Evolutionary conservation across 768 basidiomycete species (phyloP), one percentile per base, ranked within the genome.

Genomic region (Psilocybe tampanensis): DNA sequence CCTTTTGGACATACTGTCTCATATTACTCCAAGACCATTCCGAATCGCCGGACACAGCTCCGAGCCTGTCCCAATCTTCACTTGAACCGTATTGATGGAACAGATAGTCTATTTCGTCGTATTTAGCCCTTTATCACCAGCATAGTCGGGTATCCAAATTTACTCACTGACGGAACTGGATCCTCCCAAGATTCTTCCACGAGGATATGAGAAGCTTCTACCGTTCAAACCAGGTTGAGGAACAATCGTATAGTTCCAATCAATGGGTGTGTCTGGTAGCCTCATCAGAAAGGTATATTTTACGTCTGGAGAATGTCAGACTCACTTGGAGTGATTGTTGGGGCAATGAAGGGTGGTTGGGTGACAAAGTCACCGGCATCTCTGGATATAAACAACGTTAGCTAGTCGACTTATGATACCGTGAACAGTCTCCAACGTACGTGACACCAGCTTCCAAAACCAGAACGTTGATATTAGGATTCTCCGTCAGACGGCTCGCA

Each of bases 381-480:
- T 52, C 67, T 68, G 23, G 19, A 18, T 24, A 6, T 17, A n/a
- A 21, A 3, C 19, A 42, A 12, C 19, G 26, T 22, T 7, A 51
- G 44, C 22, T 2, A 1, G 13, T n/a, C 32, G 13, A 50, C 8
- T 15, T n/a, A 21, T 29, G 8, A 23, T 18, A 12, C 1, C 9
- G 36, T 18, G 3, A 42, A 12, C 6, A 19, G 5, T 3, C 8
- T 33, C 6, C 19, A 13, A 24, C 43, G 19, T 34, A 85, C 86
- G 85, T 86, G 56, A 69, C 66, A 4, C 84, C 84, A 0, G 82
- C 78, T 64, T 86, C 84, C 8, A 85, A 65, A 8, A 86, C 62
- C 15, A 83, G 69, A 0, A 85, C 83, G 1, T 72, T 72, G 8
- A 79, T 67, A 1, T 63, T 66, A 0, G 78, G 76, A 56, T 84